Evolutionary conservation across 345 rosid genomes (phyloP).

Genomic region (Ceriops decandra): DNA sequence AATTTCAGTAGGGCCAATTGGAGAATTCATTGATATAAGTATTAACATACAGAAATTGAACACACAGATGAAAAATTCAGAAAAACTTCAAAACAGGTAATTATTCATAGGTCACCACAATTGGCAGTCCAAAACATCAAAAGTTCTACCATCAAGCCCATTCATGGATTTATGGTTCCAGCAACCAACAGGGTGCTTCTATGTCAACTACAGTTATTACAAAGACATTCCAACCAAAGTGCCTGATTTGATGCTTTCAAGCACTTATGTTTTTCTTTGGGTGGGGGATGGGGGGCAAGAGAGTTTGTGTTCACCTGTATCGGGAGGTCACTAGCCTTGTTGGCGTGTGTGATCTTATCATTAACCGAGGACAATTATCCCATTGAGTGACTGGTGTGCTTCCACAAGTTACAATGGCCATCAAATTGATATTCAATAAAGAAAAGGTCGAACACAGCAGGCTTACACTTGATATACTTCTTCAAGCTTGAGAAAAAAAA

Average conservation of each 20-base stretch:
- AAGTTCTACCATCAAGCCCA: not conserved
- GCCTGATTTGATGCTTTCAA: not conserved
- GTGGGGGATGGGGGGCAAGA: not conserved
- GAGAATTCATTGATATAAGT: not conserved
- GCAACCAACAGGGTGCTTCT: not conserved
- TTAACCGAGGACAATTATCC: constrained; percentile 61
- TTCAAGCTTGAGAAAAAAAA: constrained; percentile 17
- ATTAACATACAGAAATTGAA: not conserved
- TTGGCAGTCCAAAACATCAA: not conserved
- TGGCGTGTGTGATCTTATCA: constrained; percentile 37
- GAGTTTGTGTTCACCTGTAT: constrained; percentile 31
- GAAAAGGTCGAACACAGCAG: constrained; percentile 2
- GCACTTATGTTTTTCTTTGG: not conserved
- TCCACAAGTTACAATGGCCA: constrained; percentile 87
- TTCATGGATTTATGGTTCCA: not conserved
- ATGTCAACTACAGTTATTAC: not conserved
- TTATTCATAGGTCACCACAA: not conserved
- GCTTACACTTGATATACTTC: constrained; percentile 7
- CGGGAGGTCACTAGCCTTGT: constrained; percentile 35
- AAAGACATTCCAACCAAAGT: not conserved
- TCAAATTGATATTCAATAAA: constrained; percentile 36
- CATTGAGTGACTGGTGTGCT: constrained; percentile 71
- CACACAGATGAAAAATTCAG: not conserved
- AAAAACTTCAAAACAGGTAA: not conserved
- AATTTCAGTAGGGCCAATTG: not conserved